Evolutionary conservation across 371 early-diverging fungal species (phyloP), one percentile per base, ranked within the genome.

Genomic region (Rhizopus arrhizus): DNA sequence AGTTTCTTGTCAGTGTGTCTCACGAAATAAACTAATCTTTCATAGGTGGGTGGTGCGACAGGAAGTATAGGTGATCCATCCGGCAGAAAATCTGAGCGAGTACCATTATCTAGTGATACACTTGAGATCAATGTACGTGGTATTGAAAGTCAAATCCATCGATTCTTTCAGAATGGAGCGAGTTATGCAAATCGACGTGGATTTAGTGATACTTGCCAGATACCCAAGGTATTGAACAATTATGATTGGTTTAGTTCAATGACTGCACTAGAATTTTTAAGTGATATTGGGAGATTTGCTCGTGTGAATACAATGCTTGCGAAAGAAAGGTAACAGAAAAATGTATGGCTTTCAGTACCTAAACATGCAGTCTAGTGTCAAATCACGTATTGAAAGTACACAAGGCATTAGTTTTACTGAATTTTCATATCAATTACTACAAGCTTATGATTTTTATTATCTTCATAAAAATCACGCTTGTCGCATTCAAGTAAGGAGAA

Each of bases 391-490:
- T 59, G 84, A 86, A 31, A 87, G 86, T n/a, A 82, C 82, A 1
- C 89, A 90, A 51, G 97, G 97, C 8, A 92, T 97, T 64, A 90
- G 91, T 68, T 96, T 95, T 61, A 95, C 96, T 13, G 98, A 97
- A 65, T 97, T 97, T 58, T 87, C 96, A 4, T 97, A 97, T 73
- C 98, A 97, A 69, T 68, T 96, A 33, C 77, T 97, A 7, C 98
- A 97, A 71, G 97, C 93, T 0, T 94, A 95, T 68, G 98, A 97
- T 64, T 97, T 93, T 66, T 93, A 83, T 79, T 78, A 96, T 65
- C 76, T 97, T 41, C 85, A 89, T 66, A 76, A 84, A 51, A 58
- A 84, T 47, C 83, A 89, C 33, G 61, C 66, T 11, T 92, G 93
- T 66, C 71, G 78, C 5, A 78, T 92, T 38, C 92, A 95, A 72